Evolutionary conservation across 2,329 filamentous ascomycete species (phyloP).

Genomic region (Fusarium graminum): DNA sequence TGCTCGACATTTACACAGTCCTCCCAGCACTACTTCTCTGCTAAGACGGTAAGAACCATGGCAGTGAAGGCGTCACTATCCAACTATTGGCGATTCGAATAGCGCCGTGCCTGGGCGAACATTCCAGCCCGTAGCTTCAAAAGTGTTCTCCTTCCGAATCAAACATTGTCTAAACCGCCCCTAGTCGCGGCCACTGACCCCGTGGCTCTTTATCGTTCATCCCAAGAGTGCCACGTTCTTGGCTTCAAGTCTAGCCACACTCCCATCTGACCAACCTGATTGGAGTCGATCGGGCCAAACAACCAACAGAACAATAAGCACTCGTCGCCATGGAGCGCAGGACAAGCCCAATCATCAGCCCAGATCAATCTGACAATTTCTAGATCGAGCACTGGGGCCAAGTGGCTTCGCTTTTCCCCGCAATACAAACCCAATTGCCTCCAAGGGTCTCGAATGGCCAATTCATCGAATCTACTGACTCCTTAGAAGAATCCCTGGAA

Average conservation of each 20-base stretch:
- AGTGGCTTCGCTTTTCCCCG: slow-evolving; percentile 16
- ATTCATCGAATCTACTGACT: slow-evolving; percentile 1
- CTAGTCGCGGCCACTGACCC: slow-evolving; percentile 21
- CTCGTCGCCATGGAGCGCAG: slow-evolving; percentile 32
- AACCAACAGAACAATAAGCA: slow-evolving; percentile 25
- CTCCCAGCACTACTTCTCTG: slow-evolving; percentile 14
- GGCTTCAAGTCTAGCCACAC: slow-evolving; percentile 31
- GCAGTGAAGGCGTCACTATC: not conserved
- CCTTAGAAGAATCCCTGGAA: not conserved
- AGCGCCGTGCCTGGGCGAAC: slow-evolving; percentile 16
- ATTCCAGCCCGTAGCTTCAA: slow-evolving; percentile 28
- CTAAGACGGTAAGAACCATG: not conserved
- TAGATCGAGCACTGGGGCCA: slow-evolving; percentile 18
- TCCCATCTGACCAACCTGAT: slow-evolving; percentile 31
- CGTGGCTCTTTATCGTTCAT: slow-evolving; percentile 26
- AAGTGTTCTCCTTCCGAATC: not conserved
- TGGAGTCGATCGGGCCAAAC: slow-evolving; percentile 29
- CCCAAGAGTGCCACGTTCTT: slow-evolving; percentile 37
- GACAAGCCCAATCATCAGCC: slow-evolving; percentile 36
- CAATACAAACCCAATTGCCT: slow-evolving; percentile 40
- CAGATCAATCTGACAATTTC: slow-evolving; percentile 30
- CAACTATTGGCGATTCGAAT: slow-evolving; percentile 3
- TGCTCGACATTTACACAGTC: slow-evolving; percentile 16
- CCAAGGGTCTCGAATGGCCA: slow-evolving; percentile 27
- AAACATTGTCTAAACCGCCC: not conserved